A percentile compares a stretch with the other conserved stretches of the same genome.
These are phyloP conservation scores for Clitoria ternatea DNA, from an alignment of 306 rosid species.

Conservation along the genomic window DNA sequence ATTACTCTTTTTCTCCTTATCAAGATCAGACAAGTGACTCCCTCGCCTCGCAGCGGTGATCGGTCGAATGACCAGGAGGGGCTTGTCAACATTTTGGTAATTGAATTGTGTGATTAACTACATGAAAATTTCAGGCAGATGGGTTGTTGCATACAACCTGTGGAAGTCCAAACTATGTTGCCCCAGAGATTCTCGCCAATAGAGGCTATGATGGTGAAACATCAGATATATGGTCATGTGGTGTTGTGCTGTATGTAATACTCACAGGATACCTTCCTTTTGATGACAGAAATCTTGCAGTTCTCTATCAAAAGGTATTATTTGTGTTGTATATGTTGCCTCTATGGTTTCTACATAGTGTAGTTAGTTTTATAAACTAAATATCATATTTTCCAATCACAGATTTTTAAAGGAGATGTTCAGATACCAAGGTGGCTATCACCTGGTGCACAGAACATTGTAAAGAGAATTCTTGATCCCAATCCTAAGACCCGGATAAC, in stretches of 20 bases:
- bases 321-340: too few relatives aligned
- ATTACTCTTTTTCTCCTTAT: not conserved
- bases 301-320: constrained; percentile 81
- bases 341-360: not conserved
- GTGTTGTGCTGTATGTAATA: constrained; percentile 81
- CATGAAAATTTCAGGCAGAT: constrained; percentile 54
- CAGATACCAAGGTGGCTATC: constrained; percentile 72
- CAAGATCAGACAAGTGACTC: too few relatives aligned
- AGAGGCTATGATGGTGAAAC: constrained; percentile 86
- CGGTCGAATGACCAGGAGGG: too few relatives aligned
- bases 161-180: constrained; percentile 96
- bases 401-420: constrained; percentile 73
- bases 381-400: not conserved
- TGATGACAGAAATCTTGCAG: constrained; percentile 85
- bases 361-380: constrained; percentile 1
- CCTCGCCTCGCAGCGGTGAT: too few relatives aligned
- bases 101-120: not conserved
- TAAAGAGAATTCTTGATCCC: constrained; percentile 77
- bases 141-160: constrained; percentile 92
- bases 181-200: constrained; percentile 88
- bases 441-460: constrained; percentile 53
- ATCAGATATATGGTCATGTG: constrained; percentile 95
- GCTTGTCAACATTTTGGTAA: not conserved
- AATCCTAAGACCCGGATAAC: constrained; percentile 61
- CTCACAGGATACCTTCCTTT: constrained; percentile 86